Conservation (phyloP, 768 basidiomycete species). For the Mycena maculata region DNA sequence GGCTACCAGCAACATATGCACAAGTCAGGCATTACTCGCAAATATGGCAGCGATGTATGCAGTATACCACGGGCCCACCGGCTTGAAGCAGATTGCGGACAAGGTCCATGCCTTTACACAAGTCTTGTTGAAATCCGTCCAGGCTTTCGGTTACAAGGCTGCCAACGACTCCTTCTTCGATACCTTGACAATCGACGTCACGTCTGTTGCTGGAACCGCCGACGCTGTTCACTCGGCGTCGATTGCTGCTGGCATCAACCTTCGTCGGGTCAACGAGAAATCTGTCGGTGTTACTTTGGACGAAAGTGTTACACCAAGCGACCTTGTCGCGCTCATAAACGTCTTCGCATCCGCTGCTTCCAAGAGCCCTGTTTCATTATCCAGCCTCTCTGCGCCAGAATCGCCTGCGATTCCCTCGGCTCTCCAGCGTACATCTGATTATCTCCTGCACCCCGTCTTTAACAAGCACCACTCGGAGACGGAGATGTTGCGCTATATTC, state of each 20-base stretch:
- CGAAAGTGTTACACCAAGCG: constrained; percentile 83
- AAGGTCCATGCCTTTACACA: constrained; percentile 93
- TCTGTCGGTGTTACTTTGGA: constrained; percentile 92
- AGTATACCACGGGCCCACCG: constrained; percentile 93
- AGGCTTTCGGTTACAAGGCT: constrained; percentile 78
- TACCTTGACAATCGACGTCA: constrained; percentile 84
- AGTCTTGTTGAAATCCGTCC: constrained; percentile 74
- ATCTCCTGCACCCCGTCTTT: constrained; percentile 90
- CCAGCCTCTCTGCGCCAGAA: constrained; percentile 59
- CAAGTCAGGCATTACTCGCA: constrained; percentile 95
- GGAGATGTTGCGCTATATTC: constrained; percentile 97
- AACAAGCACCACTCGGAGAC: constrained; percentile 99
- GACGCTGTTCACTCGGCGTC: constrained; percentile 78
- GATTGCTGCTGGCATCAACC: constrained; percentile 76
- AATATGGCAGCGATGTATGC: constrained; percentile 99
- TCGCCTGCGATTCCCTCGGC: constrained; percentile 62
- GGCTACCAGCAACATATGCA: constrained; percentile 98
- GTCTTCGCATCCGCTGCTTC: constrained; percentile 81
- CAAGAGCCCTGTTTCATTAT: constrained; percentile 55
- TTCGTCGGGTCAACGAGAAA: constrained; percentile 79
- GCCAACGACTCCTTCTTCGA: constrained; percentile 89
- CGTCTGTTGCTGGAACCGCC: constrained; percentile 64
- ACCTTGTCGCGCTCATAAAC: constrained; percentile 82
- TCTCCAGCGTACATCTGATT: constrained; percentile 72
- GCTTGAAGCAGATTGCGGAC: constrained; percentile 84